Percentiles rank a stretch among this genome's conserved stretches.
These are phyloP conservation scores for Neocatenulostroma microsporum DNA, from an alignment of 2,329 filamentous ascomycete species.

Conservation along the genomic window DNA sequence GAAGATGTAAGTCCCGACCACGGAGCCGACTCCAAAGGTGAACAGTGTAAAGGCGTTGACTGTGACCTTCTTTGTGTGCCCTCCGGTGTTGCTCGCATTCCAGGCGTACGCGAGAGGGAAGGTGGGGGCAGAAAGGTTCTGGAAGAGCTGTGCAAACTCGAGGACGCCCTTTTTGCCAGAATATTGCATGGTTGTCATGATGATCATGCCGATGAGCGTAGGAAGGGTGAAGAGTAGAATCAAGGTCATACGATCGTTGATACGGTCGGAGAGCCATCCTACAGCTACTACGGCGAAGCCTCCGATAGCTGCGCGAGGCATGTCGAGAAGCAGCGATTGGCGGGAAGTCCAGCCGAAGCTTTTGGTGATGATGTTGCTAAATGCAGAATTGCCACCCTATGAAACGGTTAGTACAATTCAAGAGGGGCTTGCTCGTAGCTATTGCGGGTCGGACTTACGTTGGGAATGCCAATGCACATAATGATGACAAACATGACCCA, in stretches of 20 bases:
- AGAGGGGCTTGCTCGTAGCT: no score
- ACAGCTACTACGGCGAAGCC: slow-evolving; percentile 20
- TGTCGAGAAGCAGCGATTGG: slow-evolving; percentile 26
- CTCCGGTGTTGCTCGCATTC: slow-evolving; percentile 12
- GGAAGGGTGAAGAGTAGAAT: slow-evolving; percentile 18
- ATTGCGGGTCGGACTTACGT: no score
- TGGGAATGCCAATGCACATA: slow-evolving; percentile 20
- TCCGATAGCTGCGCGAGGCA: slow-evolving; percentile 20
- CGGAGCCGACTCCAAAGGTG: slow-evolving; percentile 16
- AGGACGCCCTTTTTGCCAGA: slow-evolving; percentile 11
- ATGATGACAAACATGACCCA: slow-evolving; percentile 23
- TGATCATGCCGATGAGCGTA: slow-evolving; percentile 15
- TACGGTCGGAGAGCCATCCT: slow-evolving; percentile 13
- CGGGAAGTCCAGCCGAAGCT: slow-evolving; percentile 23
- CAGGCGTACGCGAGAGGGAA: slow-evolving; percentile 21
- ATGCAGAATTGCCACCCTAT: slow-evolving; percentile 26
- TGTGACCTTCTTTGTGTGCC: slow-evolving; percentile 23
- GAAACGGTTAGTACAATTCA: no score
- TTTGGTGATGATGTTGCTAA: slow-evolving; percentile 29
- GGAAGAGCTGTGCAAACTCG: slow-evolving; percentile 18
- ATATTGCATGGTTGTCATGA: slow-evolving; percentile 14
- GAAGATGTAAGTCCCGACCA: slow-evolving; percentile 18
- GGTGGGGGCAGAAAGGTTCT: slow-evolving; percentile 14
- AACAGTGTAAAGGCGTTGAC: slow-evolving; percentile 13
- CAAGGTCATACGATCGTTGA: slow-evolving; percentile 14